Conservation (phyloP, 2,329 filamentous ascomycete species). For the Drechslera avenae region DNA sequence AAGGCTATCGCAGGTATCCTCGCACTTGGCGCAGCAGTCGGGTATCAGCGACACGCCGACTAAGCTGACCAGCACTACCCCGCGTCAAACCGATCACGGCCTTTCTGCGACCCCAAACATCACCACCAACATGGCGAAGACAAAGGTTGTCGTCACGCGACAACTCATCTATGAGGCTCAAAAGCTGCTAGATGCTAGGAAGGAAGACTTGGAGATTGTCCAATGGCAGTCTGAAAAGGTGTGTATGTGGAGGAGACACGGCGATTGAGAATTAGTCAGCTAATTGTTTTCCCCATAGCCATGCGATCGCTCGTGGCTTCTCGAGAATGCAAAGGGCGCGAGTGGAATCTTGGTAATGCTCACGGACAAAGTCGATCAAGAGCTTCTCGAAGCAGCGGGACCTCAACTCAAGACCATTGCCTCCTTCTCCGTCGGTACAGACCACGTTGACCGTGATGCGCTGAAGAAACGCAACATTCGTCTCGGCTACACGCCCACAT, state of each 20-base stretch:
- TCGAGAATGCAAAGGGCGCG: conserved; percentile 32
- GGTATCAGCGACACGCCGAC: not conserved
- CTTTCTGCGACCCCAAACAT: conserved; percentile 11
- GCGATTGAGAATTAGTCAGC: conserved; percentile 4
- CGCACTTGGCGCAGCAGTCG: conserved; percentile 7
- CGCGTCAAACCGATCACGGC: conserved; percentile 24
- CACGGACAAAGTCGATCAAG: conserved; percentile 33
- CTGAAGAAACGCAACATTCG: conserved; percentile 36
- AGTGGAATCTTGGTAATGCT: conserved; percentile 37
- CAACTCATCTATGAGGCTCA: conserved; percentile 32
- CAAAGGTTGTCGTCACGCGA: conserved; percentile 39
- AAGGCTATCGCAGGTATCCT: conserved; percentile 16
- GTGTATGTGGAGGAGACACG: not conserved
- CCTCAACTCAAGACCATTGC: conserved; percentile 32
- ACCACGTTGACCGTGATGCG: conserved; percentile 33
- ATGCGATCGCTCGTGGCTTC: conserved; percentile 36
- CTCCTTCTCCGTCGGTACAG: conserved; percentile 41
- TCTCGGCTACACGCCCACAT: conserved; percentile 39
- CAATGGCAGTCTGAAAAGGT: conserved; percentile 41
- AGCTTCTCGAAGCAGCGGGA: conserved; percentile 32
- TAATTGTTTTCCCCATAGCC: conserved; percentile 20
- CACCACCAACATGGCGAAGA: conserved; percentile 26
- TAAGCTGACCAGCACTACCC: conserved; percentile 13
- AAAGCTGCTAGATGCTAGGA: conserved; percentile 23
- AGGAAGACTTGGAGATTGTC: conserved; percentile 28